Evolutionary conservation across 2,329 filamentous ascomycete genomes (phyloP).

Genomic region (Botryotinia convoluta): DNA sequence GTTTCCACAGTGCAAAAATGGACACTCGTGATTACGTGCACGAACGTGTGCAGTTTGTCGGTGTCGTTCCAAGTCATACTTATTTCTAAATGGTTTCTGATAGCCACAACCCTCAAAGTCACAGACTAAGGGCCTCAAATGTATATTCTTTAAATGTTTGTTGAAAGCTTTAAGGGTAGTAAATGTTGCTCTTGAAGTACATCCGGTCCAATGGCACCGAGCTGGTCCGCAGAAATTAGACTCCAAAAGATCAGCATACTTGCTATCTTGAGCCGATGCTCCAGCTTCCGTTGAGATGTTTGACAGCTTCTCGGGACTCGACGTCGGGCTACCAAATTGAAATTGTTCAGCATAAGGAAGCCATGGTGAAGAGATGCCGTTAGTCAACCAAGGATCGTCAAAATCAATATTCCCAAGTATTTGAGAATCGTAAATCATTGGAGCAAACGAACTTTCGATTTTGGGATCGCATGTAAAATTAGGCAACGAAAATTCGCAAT

Average conservation of each 20-base stretch:
- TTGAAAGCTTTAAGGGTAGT: not conserved
- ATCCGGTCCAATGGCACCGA: not conserved
- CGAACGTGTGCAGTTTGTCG: not conserved
- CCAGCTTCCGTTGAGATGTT: not conserved
- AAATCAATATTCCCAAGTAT: not conserved
- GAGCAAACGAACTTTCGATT: not conserved
- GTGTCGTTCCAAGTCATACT: constrained; percentile 15
- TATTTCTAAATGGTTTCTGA: constrained; percentile 18
- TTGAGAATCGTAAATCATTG: not conserved
- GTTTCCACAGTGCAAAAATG: not conserved
- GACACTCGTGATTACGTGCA: constrained; percentile 4
- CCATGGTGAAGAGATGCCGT: not conserved
- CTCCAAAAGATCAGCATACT: not conserved
- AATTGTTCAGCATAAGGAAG: not conserved
- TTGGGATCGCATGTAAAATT: not conserved
- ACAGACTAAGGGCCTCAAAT: constrained; percentile 1
- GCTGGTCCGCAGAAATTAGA: not conserved
- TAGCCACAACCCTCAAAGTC: not conserved
- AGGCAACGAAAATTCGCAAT: not conserved
- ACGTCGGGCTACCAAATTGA: not conserved
- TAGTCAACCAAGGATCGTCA: not conserved
- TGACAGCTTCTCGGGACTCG: not conserved
- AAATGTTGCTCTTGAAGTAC: constrained; percentile 7
- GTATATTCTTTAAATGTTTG: constrained; percentile 8
- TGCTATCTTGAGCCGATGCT: not conserved